Conservation (phyloP, 768 basidiomycete species). For the Auriculariales sp. region DNA sequence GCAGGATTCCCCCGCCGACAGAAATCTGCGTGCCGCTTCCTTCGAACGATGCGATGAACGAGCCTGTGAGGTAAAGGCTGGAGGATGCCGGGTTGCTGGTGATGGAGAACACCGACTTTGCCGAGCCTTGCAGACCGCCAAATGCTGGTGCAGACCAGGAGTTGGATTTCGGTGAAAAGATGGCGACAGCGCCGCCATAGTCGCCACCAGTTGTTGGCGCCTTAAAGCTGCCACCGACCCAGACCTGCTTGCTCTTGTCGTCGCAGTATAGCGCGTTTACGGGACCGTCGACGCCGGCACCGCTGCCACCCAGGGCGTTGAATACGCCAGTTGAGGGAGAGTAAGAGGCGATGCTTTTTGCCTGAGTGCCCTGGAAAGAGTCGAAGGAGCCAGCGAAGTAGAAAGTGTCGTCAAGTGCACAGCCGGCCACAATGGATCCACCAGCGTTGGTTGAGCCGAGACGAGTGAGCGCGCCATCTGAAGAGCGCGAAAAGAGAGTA, state of each 20-base stretch:
- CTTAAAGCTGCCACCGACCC: slow-evolving; percentile 62
- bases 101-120: slow-evolving; percentile 61
- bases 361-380: slow-evolving; percentile 42
- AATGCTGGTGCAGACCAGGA: slow-evolving; percentile 75
- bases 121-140: slow-evolving; percentile 59
- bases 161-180: slow-evolving; percentile 47
- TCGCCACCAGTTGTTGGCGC: slow-evolving; percentile 24
- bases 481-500: slow-evolving; percentile 50
- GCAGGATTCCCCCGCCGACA: slow-evolving; percentile 69
- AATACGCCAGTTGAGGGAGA: slow-evolving; percentile 41
- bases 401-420: slow-evolving; percentile 49
- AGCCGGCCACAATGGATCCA: slow-evolving; percentile 63
- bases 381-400: slow-evolving; percentile 80
- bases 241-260: slow-evolving; percentile 41
- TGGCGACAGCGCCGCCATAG: slow-evolving; percentile 31
- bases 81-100: slow-evolving; percentile 51
- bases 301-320: slow-evolving; percentile 36
- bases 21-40: slow-evolving; percentile 28
- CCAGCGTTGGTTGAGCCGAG: slow-evolving; percentile 71
- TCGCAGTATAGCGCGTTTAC: slow-evolving; percentile 75
- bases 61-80: slow-evolving; percentile 78
- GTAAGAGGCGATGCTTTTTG: slow-evolving; percentile 69
- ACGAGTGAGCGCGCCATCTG: slow-evolving; percentile 49
- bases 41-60: slow-evolving; percentile 64
- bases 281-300: slow-evolving; percentile 56